Evolutionary conservation across 1,284 basidiomycete species (phyloP).

Genomic region (Leccinum subatratum): DNA sequence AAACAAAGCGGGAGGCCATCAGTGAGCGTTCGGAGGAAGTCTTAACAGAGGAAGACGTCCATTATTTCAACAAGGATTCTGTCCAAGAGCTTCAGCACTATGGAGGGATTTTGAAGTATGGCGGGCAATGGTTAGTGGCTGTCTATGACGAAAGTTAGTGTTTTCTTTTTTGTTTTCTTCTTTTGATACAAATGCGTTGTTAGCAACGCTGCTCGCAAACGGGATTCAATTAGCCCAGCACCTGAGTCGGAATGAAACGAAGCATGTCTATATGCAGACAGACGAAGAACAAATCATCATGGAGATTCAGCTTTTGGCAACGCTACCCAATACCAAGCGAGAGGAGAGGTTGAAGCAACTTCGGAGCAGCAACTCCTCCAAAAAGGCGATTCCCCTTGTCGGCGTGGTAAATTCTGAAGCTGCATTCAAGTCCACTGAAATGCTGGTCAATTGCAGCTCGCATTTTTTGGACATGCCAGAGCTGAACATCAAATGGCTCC

Average conservation of each 20-base stretch:
- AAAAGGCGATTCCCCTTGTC: constrained; percentile 6
- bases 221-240: constrained; percentile 9
- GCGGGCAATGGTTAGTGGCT: constrained; percentile 11
- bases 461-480: constrained; percentile 13
- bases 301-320: constrained; percentile 12
- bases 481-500: constrained; percentile 11
- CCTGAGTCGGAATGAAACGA: constrained; percentile 13
- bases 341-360: constrained; percentile 4
- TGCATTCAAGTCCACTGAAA: constrained; percentile 6
- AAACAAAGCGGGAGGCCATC: background rate
- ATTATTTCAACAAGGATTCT: constrained; percentile 1
- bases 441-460: background rate
- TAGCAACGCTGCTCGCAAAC: background rate
- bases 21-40: background rate
- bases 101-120: constrained; percentile 1
- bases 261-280: constrained; percentile 17
- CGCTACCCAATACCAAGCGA: background rate
- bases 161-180: background rate
- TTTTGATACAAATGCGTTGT: background rate
- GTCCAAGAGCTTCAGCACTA: constrained; percentile 1
- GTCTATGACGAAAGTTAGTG: constrained; percentile 11
- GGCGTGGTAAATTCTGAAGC: constrained; percentile 2
- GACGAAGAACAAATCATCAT: constrained; percentile 11
- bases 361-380: background rate
- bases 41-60: background rate